phyloP scores from a whole-genome alignment of 1,284 basidiomycete species.

The Leccinum subspadiceum region DNA sequence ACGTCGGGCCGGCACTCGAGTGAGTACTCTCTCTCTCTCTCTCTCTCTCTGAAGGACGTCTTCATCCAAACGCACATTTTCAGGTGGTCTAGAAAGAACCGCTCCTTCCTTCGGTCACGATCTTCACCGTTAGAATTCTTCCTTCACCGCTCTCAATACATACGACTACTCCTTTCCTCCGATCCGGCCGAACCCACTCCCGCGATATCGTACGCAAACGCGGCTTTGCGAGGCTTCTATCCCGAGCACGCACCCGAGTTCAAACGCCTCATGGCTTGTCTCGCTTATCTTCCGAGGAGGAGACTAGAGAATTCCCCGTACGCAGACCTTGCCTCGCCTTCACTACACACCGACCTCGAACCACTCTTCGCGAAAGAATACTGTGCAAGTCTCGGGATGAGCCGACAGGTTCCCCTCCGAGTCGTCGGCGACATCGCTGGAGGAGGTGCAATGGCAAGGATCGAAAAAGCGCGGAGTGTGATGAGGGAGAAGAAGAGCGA shows the following conservation, averaged over 20 bases:
- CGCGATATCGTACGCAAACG: conserved; percentile 77
- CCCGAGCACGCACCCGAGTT: conserved; percentile 65
- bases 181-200: conserved; percentile 50
- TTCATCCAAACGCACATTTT: conserved; percentile 1
- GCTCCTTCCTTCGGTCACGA: conserved; percentile 61
- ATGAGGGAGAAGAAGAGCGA: conserved; percentile 91
- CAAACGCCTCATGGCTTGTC: conserved; percentile 72
- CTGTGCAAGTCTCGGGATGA: conserved; percentile 84
- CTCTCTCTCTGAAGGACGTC: neutral
- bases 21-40: conserved; percentile 37
- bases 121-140: conserved; percentile 82
- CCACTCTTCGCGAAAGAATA: conserved; percentile 87
- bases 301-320: conserved; percentile 71
- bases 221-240: conserved; percentile 68
- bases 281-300: conserved; percentile 67
- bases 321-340: conserved; percentile 65
- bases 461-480: conserved; percentile 90
- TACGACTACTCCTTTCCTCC: conserved; percentile 64
- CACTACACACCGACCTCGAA: conserved; percentile 73
- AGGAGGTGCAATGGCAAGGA: conserved; percentile 82
- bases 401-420: conserved; percentile 81
- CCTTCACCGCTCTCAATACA: conserved; percentile 84
- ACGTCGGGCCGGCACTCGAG: conserved; percentile 74
- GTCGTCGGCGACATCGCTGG: conserved; percentile 91
- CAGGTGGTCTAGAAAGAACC: conserved; percentile 78